A percentile compares a stretch with the other conserved stretches of the same genome.
phyloP scores from a whole-genome alignment of 371 early-diverging fungal species.

The Mucor mucedo region DNA sequence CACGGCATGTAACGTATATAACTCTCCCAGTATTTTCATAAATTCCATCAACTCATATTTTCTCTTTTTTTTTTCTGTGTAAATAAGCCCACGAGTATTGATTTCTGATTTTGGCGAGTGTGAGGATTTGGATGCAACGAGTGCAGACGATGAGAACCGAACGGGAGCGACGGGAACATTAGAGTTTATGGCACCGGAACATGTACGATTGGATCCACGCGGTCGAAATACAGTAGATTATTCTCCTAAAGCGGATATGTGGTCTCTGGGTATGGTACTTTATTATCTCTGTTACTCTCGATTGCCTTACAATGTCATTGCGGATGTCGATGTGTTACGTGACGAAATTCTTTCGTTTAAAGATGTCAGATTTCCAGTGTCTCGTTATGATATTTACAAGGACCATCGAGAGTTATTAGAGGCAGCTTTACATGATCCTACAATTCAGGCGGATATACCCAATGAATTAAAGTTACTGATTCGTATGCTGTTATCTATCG shows the following conservation, averaged over 20 bases:
- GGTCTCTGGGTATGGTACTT: constrained; percentile 93
- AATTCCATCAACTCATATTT: constrained; percentile 5
- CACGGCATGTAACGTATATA: constrained; percentile 23
- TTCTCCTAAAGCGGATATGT: constrained; percentile 90
- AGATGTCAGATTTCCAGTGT: constrained; percentile 44
- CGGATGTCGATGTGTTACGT: constrained; percentile 85
- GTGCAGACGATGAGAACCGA: constrained; percentile 59
- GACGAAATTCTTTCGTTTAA: constrained; percentile 77
- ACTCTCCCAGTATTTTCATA: constrained; percentile 15
- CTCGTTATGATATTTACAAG: constrained; percentile 37
- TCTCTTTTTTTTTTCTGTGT: too few species aligned
- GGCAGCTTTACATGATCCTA: constrained; percentile 26
- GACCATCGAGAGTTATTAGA: constrained; percentile 7
- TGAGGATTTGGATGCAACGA: constrained; percentile 67
- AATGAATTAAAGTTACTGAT: constrained; percentile 65
- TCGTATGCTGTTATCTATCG: constrained; percentile 58
- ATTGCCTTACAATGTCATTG: constrained; percentile 85
- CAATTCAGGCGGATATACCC: constrained; percentile 49
- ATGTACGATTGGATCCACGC: constrained; percentile 49
- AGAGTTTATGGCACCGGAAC: constrained; percentile 95
- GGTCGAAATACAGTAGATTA: constrained; percentile 76
- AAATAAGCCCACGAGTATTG: constrained; percentile 74
- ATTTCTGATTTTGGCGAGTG: constrained; percentile 98
- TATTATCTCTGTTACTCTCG: constrained; percentile 87
- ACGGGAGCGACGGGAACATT: constrained; percentile 96